A percentile compares a stretch with the other conserved stretches of the same genome.
Evolutionary conservation across 2,329 filamentous ascomycete genomes (phyloP).

Genomic region (Sarocladium strictum): DNA sequence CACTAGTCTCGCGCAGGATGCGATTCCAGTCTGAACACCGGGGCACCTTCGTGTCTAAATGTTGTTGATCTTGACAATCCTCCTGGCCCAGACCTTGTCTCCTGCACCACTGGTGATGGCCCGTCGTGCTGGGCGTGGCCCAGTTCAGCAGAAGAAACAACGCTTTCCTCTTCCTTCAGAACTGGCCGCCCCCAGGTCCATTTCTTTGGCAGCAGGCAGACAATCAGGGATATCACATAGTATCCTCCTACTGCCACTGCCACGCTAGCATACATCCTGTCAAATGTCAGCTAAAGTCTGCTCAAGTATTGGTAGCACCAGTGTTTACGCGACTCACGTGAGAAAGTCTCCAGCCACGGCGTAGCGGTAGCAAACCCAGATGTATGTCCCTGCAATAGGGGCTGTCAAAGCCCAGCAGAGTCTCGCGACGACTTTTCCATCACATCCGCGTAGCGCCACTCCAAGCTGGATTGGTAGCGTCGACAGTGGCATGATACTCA

Average conservation of each 20-base stretch:
- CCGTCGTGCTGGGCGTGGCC: neutral
- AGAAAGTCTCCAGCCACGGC: neutral
- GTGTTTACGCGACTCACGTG: neutral
- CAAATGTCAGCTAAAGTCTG: neutral
- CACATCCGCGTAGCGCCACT: neutral
- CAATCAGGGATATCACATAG: neutral
- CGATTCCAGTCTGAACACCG: neutral
- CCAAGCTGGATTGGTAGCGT: conserved; percentile 1
- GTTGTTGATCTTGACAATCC: neutral
- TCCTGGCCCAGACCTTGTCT: neutral
- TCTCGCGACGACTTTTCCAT: neutral
- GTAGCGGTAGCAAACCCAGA: conserved; percentile 1
- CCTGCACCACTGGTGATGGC: neutral
- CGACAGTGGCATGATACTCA: neutral
- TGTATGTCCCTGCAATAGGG: neutral
- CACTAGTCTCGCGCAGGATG: neutral
- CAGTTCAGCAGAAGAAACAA: neutral
- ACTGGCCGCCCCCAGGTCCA: neutral
- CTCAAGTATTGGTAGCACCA: neutral
- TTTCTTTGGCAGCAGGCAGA: neutral
- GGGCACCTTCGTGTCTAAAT: neutral
- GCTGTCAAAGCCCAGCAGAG: neutral
- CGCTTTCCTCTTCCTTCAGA: neutral
- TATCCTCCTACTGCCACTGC: neutral
- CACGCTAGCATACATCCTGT: neutral